phyloP scores from a whole-genome alignment of 345 rosid species.

The Kandelia obovata region DNA sequence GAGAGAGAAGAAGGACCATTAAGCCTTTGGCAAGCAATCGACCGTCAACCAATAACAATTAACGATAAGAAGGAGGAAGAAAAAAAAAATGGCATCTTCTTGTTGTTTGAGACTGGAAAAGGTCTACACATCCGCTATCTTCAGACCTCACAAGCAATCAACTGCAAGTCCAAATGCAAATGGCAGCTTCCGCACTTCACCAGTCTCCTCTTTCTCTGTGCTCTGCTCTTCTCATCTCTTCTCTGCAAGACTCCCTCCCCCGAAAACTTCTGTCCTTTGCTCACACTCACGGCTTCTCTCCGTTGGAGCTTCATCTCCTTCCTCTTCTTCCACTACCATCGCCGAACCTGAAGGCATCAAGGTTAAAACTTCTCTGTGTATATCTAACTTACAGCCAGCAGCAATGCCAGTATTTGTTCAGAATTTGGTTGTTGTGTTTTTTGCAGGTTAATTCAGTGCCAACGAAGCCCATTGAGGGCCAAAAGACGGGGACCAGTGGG shows the following conservation, averaged over 20 bases:
- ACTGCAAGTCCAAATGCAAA: conserved; percentile 2
- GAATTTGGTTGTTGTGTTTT: background rate
- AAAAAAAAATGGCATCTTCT: conserved; percentile 32
- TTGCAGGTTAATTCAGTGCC: conserved; percentile 58
- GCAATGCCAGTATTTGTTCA: background rate
- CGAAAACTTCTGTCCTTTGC: conserved; percentile 15
- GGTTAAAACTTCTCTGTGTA: conserved; percentile 30
- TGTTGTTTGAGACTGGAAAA: conserved; percentile 38
- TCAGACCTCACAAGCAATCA: conserved; percentile 1
- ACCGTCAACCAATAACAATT: no score
- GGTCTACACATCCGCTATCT: conserved; percentile 22
- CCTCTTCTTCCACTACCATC: conserved; percentile 52
- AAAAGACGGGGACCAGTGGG: conserved; percentile 83
- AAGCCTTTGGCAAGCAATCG: no score
- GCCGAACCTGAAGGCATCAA: conserved; percentile 73
- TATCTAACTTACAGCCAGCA: no score
- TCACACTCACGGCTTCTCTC: conserved; percentile 14
- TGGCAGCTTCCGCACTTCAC: background rate
- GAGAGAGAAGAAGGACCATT: no score
- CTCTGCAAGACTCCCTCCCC: conserved; percentile 26
- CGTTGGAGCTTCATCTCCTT: conserved; percentile 39
- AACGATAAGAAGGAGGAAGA: no score
- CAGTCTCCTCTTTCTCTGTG: conserved; percentile 26
- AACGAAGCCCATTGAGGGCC: conserved; percentile 77
- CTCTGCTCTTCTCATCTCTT: conserved; percentile 24